Base-by-base conservation (phyloP, 1,284 basidiomycete species). In the Rhodotorula glutinis region DNA sequence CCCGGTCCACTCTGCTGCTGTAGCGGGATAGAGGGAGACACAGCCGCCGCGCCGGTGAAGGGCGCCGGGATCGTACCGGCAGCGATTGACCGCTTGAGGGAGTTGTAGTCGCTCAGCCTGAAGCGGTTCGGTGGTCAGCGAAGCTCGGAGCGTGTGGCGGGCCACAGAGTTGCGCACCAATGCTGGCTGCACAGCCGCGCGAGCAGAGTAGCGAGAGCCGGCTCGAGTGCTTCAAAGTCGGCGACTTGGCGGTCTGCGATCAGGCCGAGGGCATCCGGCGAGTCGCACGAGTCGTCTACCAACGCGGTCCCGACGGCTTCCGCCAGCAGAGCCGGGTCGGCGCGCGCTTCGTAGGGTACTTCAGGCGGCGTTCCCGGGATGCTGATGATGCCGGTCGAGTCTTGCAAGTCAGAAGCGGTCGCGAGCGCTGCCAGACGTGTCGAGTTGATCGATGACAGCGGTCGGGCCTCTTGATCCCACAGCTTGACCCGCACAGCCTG, bases 91-190 rank as follows among this genome's bases (percentile, higher is more conserved):
- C 64, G 60, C 59, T 71, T 71, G 54, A 71, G 66, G 4, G 41
- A 47, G 44, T 71, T 71, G 69, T 71, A 71, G 44, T 71, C 63
- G 59, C 63, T 66, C 7, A 21, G 16, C 43, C 69, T 71, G 51
- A 17, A 19, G 23, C 1, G 19, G 2, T 8, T 19, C 21, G n/a
- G n/a, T 29, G n/a, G 21, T 60, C 9, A 60, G 57, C 27, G 41
- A 11, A 38, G n/a, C 33, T 38, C 11, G 10, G 0, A 8, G 21
- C 53, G 29, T 8, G 23, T 8, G 53, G 14, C 4, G 27, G 17
- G 27, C 21, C 14, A 21, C 10, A 5, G 1, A 11, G 25, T 1
- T 4, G 29, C 69, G 54, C 49, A 71, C 69, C 59, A 60, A 46
- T 65, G 58, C 46, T 71, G 69, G 40, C 63, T 66, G 33, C 63